These are phyloP conservation scores for Ganoderma boninense DNA, from an alignment of 1,284 basidiomycete genomes.

Conservation along the genomic window DNA sequence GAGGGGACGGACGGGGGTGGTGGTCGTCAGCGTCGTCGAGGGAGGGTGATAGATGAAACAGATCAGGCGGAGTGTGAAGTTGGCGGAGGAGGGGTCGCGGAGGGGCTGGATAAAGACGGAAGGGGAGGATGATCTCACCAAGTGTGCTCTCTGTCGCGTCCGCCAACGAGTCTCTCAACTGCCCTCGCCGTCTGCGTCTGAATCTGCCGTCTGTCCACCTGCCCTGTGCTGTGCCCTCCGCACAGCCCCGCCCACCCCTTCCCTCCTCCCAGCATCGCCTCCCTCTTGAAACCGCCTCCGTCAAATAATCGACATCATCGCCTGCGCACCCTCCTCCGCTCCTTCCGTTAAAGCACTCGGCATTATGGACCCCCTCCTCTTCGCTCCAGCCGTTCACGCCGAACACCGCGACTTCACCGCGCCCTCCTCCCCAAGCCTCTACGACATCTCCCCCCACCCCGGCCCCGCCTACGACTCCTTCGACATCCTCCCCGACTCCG, in stretches of 20 bases:
- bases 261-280: conserved; percentile 26
- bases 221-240: conserved; percentile 19
- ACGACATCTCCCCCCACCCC: conserved; percentile 37
- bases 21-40: neutral
- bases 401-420: conserved; percentile 37
- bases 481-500: conserved; percentile 41
- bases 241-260: conserved; percentile 27
- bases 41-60: conserved; percentile 32
- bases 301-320: conserved; percentile 41
- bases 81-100: conserved; percentile 13
- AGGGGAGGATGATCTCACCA: conserved; percentile 15
- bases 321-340: conserved; percentile 32
- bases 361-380: conserved; percentile 38
- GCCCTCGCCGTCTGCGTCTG: neutral
- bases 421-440: conserved; percentile 36
- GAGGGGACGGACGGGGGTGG: neutral
- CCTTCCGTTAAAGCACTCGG: conserved; percentile 35
- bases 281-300: conserved; percentile 32
- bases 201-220: conserved; percentile 3
- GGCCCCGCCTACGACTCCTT: conserved; percentile 47
- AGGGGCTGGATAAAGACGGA: conserved; percentile 27
- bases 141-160: conserved; percentile 17
- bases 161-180: conserved; percentile 1
- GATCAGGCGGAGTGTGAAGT: conserved; percentile 36
- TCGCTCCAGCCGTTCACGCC: conserved; percentile 35